A percentile compares a stretch with the other conserved stretches of the same genome.
phyloP scores from a whole-genome alignment of 1,284 basidiomycete species.

The Jaminaea rosea region DNA sequence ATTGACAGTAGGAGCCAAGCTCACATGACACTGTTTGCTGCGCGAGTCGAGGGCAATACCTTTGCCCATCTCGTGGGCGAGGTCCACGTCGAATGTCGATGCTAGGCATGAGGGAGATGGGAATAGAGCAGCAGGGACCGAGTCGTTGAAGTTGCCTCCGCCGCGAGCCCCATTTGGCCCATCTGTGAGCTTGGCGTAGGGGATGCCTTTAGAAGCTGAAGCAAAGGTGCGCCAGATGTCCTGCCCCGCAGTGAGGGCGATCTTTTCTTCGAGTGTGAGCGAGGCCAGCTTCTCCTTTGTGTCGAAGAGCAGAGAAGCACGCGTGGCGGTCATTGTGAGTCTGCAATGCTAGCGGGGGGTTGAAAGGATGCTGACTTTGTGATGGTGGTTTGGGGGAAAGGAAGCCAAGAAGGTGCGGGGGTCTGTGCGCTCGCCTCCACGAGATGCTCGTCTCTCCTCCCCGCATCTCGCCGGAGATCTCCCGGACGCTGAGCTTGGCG shows the following conservation, averaged over 20 bases:
- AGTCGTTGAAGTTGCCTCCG: constrained; percentile 7
- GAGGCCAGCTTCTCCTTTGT: too few relatives aligned
- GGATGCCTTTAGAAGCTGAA: neutral
- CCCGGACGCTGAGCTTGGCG: too few relatives aligned
- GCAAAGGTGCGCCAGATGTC: constrained; percentile 7
- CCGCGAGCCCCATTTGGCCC: constrained; percentile 10
- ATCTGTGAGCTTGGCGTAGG: constrained; percentile 9
- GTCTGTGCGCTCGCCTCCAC: too few relatives aligned
- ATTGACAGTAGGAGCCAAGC: constrained; percentile 8
- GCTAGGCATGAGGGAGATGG: constrained; percentile 9
- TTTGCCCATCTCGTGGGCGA: constrained; percentile 3
- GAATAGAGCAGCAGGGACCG: constrained; percentile 5
- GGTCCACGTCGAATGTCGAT: constrained; percentile 5
- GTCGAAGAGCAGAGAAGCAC: too few relatives aligned
- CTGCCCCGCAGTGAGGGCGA: neutral
- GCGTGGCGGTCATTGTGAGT: too few relatives aligned
- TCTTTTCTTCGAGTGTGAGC: constrained; percentile 9
- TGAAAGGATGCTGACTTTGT: too few relatives aligned
- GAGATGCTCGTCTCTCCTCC: too few relatives aligned
- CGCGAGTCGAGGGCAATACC: constrained; percentile 5
- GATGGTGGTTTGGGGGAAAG: too few relatives aligned
- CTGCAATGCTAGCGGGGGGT: too few relatives aligned
- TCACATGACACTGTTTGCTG: constrained; percentile 8
- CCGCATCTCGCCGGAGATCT: too few relatives aligned
- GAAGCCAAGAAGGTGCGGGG: too few relatives aligned